Evolutionary conservation across 306 rosid species (phyloP).

Genomic region (Lathyrus tuberosus): DNA sequence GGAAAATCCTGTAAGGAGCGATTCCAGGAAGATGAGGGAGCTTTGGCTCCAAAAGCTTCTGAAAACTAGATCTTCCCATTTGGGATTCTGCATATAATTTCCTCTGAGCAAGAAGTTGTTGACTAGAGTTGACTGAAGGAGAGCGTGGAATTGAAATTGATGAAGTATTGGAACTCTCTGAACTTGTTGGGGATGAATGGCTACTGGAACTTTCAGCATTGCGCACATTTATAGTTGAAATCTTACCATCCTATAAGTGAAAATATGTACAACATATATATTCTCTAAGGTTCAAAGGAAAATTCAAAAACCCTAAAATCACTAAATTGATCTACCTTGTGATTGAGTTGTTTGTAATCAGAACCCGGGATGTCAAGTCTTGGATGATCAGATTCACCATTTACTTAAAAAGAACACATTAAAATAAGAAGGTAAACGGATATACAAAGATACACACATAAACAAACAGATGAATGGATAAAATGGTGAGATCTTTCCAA

Average conservation of each 20-base stretch:
- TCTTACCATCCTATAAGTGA: conserved; percentile 49
- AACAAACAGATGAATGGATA: no score
- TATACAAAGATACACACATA: no score
- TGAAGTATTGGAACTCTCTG: conserved; percentile 40
- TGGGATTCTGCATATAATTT: conserved; percentile 67
- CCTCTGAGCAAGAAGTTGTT: conserved; percentile 63
- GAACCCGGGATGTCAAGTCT: conserved; percentile 58
- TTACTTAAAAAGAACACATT: conserved; percentile 48
- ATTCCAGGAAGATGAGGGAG: conserved; percentile 63
- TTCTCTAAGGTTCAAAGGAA: conserved; percentile 21
- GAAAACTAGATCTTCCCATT: conserved; percentile 73
- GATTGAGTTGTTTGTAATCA: conserved; percentile 45
- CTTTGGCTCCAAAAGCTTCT: conserved; percentile 86
- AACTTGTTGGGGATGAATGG: conserved; percentile 33
- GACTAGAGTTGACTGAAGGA: conserved; percentile 62
- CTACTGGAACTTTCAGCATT: conserved; percentile 31
- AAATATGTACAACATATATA: background rate
- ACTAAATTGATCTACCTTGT: conserved; percentile 58
- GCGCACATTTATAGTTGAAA: conserved; percentile 39
- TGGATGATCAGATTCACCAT: conserved; percentile 64
- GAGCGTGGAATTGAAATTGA: conserved; percentile 40
- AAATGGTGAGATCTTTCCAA: no score
- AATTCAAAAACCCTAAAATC: conserved; percentile 36
- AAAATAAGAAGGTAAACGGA: no score
- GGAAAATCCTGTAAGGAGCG: conserved; percentile 79